Evolutionary conservation across 805 yeast genomes (phyloP), one percentile per base, ranked within the genome.

Genomic region (Candida ipomoeae): DNA sequence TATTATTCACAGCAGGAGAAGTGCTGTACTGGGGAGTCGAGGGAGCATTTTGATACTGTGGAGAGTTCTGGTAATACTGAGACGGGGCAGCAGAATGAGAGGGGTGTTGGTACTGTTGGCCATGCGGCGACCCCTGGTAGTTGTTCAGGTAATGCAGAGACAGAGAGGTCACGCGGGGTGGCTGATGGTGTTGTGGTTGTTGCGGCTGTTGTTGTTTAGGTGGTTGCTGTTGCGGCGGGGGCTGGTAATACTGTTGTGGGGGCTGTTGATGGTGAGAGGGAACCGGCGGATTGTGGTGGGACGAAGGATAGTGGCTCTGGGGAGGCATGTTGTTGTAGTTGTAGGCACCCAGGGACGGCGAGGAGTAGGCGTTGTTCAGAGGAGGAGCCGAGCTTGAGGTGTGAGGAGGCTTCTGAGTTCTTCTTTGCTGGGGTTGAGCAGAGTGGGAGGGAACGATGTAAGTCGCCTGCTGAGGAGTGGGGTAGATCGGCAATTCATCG

Each of bases 401-500:
- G 14, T 44, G 46, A 17, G 46, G 33, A 7, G 34, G 46, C 46
- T 44, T 44, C 14, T 34, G 46, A 8, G 32, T 23, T 44, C 46
- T 44, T 44, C 46, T 44, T n/a, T 35, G 39, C 26, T 23, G 33
- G 18, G 46, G 46, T 17, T 35, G 40, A 15, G 46, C 32, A 29
- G 43, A 47, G 29, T 44, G 58, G 49, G 53, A 26, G 35, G 55
- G 54, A 31, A 52, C 40, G 21, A 50, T 46, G 44, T 58, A 55
- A 5, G 74, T 63, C 6, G 75, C 75, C 61, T 74, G 77, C 46
- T 67, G 73, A 2, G 78, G 79, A 23, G 79, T 74, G 5, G 78
- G 79, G 56, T 71, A 72, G 59, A 65, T 58, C 20, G 79, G 79
- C 56, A 74, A 62, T 35, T 74, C 78, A 63, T 74, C 57, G 15